These are phyloP conservation scores for Zygotorulaspora mrakii DNA, from an alignment of 1,139 yeast genomes.

Conservation along the genomic window DNA sequence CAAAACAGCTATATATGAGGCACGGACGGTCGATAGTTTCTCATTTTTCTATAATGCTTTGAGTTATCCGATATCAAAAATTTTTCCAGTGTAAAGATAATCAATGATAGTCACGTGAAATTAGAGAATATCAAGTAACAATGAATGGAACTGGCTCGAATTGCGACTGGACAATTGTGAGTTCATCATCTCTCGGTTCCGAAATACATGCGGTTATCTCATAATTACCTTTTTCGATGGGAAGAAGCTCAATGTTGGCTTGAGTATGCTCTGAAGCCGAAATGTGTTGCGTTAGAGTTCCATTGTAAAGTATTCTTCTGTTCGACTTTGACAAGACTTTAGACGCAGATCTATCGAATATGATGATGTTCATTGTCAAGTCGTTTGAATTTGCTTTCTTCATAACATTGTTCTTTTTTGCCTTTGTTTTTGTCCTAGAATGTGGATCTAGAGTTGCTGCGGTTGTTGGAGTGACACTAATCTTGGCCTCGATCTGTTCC, in stretches of 20 bases:
- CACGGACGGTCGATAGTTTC: too few relatives aligned
- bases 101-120: slow-evolving; percentile 4
- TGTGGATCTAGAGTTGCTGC: neutral
- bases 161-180: slow-evolving; percentile 18
- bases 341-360: slow-evolving; percentile 29
- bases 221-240: slow-evolving; percentile 31
- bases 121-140: slow-evolving; percentile 7
- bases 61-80: slow-evolving; percentile 1
- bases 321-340: slow-evolving; percentile 27
- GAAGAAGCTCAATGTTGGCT: slow-evolving; percentile 23
- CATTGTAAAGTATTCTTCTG: slow-evolving; percentile 29
- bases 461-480: slow-evolving; percentile 12
- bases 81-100: neutral
- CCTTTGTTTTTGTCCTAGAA: slow-evolving; percentile 10
- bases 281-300: slow-evolving; percentile 22
- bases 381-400: slow-evolving; percentile 1
- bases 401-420: slow-evolving; percentile 7
- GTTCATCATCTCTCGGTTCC: slow-evolving; percentile 12
- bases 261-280: slow-evolving; percentile 12
- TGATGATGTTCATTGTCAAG: slow-evolving; percentile 14
- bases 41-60: too few relatives aligned
- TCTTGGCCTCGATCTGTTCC: slow-evolving; percentile 12
- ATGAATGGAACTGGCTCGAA: slow-evolving; percentile 15
- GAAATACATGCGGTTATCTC: slow-evolving; percentile 26
- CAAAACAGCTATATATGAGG: too few relatives aligned